Base-by-base conservation (phyloP, 257 asterid genomes). In the Nicotiana undulata region DNA sequence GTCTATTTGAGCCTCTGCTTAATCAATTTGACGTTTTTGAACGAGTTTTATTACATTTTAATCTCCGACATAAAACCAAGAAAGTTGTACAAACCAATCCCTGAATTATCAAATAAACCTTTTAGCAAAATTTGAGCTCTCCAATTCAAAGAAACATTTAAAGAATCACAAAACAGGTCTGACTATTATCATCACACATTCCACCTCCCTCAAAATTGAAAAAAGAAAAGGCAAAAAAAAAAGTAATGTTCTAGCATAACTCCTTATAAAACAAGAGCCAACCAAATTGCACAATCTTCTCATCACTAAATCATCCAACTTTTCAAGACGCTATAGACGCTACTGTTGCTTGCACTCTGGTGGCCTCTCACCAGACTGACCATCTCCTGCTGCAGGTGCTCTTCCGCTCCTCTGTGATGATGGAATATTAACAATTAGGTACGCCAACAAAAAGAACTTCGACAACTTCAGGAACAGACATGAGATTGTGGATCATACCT, bases 281-380 rank as follows among this genome's bases (percentile, higher is more conserved):
- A 34, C 75, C 17, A 66, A 34, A 66, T 66, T 66, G 75, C 75
- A 34, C 53, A 32, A 18, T 17, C 28, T 66, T 66, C 16, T 66
- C 15, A 31, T 40, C 31, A 29, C 46, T 5, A 63, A 15, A 22
- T 31, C 24, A 31, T 64, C 74, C 74, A 29, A 15, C 24, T 31
- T 49, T 64, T 7, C 74, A 31, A 64, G 13, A 31, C 15, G n/a
- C 46, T 29, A 16, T 16, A 66, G 53, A 32, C n/a, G 9, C 53
- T 89, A 93, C 89, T 92, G 95, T 81, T 92, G 98, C 88, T 92
- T 91, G 90, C 98, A 92, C 83, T 93, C 96, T 0, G 96, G 93
- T 81, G 98, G 93, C 85, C 91, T 86, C 91, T 93, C 97, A 6
- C 96, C 97, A 79, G 85, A 90, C 64, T 84, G 94, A 58, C 90